phyloP scores from a whole-genome alignment of 257 asterid genomes.

The Craterostigma plantagineum region DNA sequence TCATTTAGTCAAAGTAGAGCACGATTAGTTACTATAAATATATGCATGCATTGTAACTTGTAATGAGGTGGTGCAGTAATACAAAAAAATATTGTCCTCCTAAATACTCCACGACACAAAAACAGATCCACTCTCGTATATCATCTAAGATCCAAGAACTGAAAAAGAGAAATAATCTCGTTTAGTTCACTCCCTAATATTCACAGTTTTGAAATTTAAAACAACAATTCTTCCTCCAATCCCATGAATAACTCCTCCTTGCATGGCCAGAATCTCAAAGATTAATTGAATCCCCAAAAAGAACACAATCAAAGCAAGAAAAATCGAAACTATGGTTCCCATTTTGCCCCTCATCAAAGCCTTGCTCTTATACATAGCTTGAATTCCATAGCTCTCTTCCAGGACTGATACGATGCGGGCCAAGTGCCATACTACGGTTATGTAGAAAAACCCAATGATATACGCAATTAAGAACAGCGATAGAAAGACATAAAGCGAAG shows the following conservation, averaged over 20 bases:
- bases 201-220: too few relatives aligned
- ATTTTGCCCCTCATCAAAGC: constrained; percentile 1
- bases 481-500: neutral
- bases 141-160: too few relatives aligned
- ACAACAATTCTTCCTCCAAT: constrained; percentile 2
- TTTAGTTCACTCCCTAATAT: too few relatives aligned
- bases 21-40: too few relatives aligned
- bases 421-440: neutral
- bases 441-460: neutral
- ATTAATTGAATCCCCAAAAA: neutral
- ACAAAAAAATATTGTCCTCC: too few relatives aligned
- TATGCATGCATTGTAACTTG: too few relatives aligned
- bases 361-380: constrained; percentile 4
- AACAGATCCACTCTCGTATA: too few relatives aligned
- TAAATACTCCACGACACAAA: too few relatives aligned
- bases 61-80: too few relatives aligned
- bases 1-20: too few relatives aligned
- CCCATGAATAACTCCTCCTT: neutral
- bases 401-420: constrained; percentile 1
- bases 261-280: neutral
- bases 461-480: neutral
- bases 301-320: neutral
- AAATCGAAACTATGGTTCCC: too few relatives aligned
- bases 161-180: too few relatives aligned
- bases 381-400: constrained; percentile 1